These are phyloP conservation scores for Lycium ferocissimum DNA, from an alignment of 257 asterid species.

Conservation along the genomic window DNA sequence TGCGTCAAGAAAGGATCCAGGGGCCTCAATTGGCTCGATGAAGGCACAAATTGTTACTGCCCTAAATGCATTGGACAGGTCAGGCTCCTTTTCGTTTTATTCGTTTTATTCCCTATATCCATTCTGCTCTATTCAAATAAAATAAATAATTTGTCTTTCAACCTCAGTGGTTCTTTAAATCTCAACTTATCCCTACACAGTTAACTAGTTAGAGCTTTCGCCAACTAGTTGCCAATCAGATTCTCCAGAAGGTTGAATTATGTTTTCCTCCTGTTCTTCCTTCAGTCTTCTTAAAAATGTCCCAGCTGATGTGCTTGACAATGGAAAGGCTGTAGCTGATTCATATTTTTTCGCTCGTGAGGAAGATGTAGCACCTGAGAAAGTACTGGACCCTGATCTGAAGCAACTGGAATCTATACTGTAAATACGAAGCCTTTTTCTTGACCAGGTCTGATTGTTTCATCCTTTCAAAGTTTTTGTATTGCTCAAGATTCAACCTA, in stretches of 20 bases:
- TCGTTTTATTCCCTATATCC: background rate
- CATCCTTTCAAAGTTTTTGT: background rate
- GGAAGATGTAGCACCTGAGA: slow-evolving; percentile 46
- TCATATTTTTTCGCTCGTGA: slow-evolving; percentile 57
- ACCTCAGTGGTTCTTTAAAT: background rate
- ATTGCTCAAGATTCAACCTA: background rate
- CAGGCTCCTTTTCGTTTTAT: background rate
- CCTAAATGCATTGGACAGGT: slow-evolving; percentile 80
- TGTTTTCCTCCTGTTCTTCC: background rate
- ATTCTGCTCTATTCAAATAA: background rate
- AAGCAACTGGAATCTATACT: slow-evolving; percentile 72
- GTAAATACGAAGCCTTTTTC: slow-evolving; percentile 35
- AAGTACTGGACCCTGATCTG: slow-evolving; percentile 57
- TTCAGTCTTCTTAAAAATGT: slow-evolving; percentile 80
- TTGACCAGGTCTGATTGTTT: slow-evolving; percentile 4
- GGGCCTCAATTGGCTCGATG: slow-evolving; percentile 67
- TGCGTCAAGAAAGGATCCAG: slow-evolving; percentile 79
- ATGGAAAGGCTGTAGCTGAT: slow-evolving; percentile 86
- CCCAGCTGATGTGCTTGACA: slow-evolving; percentile 78
- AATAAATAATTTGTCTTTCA: slow-evolving; percentile 4
- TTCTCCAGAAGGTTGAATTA: background rate
- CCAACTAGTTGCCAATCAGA: background rate
- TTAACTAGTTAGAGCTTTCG: background rate
- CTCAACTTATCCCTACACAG: background rate
- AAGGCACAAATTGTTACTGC: slow-evolving; percentile 59